Evolutionary conservation across 2,329 filamentous ascomycete genomes (phyloP).

Genomic region (Monilinia fructigena): DNA sequence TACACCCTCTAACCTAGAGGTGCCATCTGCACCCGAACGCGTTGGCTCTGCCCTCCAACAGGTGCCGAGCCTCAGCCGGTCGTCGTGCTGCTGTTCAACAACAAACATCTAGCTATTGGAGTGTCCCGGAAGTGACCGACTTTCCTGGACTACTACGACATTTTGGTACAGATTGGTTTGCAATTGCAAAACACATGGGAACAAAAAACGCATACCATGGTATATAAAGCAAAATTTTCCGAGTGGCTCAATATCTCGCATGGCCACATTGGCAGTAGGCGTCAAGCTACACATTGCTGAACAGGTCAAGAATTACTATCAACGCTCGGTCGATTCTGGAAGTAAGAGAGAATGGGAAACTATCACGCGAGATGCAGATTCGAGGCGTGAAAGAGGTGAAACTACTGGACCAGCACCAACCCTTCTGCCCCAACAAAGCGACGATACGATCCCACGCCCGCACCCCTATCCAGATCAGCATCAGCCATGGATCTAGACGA

Average conservation of each 20-base stretch:
- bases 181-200: conserved; percentile 75
- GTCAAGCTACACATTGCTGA: conserved; percentile 39
- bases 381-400: conserved; percentile 55
- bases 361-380: conserved; percentile 60
- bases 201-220: conserved; percentile 89
- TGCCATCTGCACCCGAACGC: conserved; percentile 35
- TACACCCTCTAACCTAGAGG: conserved; percentile 30
- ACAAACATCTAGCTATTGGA: conserved; percentile 82
- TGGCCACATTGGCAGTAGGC: conserved; percentile 37
- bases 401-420: conserved; percentile 58
- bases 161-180: conserved; percentile 76
- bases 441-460: conserved; percentile 49
- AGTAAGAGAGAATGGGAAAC: conserved; percentile 57
- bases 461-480: conserved; percentile 47
- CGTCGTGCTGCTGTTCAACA: conserved; percentile 44
- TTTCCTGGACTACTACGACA: conserved; percentile 70
- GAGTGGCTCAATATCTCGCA: conserved; percentile 35
- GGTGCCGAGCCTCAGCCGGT: conserved; percentile 33
- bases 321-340: conserved; percentile 59
- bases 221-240: conserved; percentile 45
- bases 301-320: conserved; percentile 68
- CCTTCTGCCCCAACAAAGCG: conserved; percentile 52
- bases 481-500: conserved; percentile 50
- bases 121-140: conserved; percentile 75
- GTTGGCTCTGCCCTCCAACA: conserved; percentile 34